Base-by-base conservation (phyloP, 2,329 filamentous ascomycete species). In the Phialocephala subalpina region DNA sequence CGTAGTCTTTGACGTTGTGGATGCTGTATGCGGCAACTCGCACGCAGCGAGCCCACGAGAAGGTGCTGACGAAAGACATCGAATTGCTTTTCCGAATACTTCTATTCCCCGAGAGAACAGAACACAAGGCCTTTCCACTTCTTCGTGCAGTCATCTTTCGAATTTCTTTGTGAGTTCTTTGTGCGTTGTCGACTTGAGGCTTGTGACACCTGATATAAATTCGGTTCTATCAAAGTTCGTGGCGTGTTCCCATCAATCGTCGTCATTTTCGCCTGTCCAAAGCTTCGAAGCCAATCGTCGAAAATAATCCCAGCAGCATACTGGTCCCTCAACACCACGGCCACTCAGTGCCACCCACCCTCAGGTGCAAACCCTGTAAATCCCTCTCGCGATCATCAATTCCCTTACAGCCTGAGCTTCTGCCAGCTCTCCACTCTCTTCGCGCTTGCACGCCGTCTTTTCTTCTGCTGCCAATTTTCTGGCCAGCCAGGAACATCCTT, bases 401-500 rank as follows among this genome's bases (percentile, higher is more conserved):
- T 53, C 9, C 29, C 29, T 4, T 33, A n/a, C 49, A 27, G 49
- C 49, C 20, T 25, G 45, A 49, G 45, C 47, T 56, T 57, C 33
- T 22, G 20, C 12, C n/a, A 57, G 12, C 7, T 57, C 52, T 9
- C 55, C 55, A 25, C 7, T 57, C 52, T 9, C 55, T 33, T 57
- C 29, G 29, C 38, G 55, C 33, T 35, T 57, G 29, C 55, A 57
- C 55, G 55, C 12, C 55, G 33, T 38, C 55, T 12, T 57, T 9
- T 16, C 9, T 57, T 38, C 16, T 57, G 29, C 29, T 57, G 55
- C 55, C 35, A 57, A 16, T 18, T 25, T 12, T 57, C 55, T 7
- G 22, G 55, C 29, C 25, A 6, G 12, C 35, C 29, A 25, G 55
- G 55, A 57, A 57, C 55, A 57, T 35, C 55, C 20, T 57, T 40